Evolutionary conservation across 805 yeast genomes (phyloP), one percentile per base, ranked within the genome.

Genomic region (Metschnikowia cerradonensis): DNA sequence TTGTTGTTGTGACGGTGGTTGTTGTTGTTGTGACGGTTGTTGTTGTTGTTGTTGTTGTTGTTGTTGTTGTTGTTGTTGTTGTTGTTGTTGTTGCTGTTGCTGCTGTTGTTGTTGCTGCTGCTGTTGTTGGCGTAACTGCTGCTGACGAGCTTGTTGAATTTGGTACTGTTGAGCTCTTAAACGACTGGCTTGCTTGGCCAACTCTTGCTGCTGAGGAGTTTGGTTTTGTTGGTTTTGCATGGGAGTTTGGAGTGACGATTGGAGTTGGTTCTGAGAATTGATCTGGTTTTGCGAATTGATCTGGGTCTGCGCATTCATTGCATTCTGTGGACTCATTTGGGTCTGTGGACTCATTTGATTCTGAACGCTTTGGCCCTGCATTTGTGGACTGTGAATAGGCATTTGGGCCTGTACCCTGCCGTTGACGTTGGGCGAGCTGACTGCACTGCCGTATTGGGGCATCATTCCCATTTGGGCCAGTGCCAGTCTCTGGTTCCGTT

Each of bases 131-230:
- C 43, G 56, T 43, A 49, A 35, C 32, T 53, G 54, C 44, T 48
- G 52, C 41, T 54, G 60, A 22, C 52, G 56, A 0, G 53, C 50
- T 44, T 56, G 56, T 30, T 56, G 60, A 23, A 55, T 49, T 37
- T 55, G 59, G 26, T 50, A 43, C 38, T 57, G 56, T 36, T 57
- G 60, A 1, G 58, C 56, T 6, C 58, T 46, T n/a, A 57, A 41
- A 11, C 49, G 51, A 17, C 44, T 51, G 8, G 55, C 57, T 22
- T 55, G 57, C 34, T 54, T 55, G 41, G 53, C 50, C 48, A 53
- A 44, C 15, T 52, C 54, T 30, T 45, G 53, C 13, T 51, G 55
- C 47, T 47, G 57, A 13, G 50, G 51, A 11, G 32, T 45, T 13
- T 44, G 51, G 30, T 35, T 47, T 19, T 48, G 55, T 30, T 33